These are phyloP conservation scores for Hymenotorrendiella dingleyae DNA, from an alignment of 2,329 filamentous ascomycete genomes.

Conservation along the genomic window DNA sequence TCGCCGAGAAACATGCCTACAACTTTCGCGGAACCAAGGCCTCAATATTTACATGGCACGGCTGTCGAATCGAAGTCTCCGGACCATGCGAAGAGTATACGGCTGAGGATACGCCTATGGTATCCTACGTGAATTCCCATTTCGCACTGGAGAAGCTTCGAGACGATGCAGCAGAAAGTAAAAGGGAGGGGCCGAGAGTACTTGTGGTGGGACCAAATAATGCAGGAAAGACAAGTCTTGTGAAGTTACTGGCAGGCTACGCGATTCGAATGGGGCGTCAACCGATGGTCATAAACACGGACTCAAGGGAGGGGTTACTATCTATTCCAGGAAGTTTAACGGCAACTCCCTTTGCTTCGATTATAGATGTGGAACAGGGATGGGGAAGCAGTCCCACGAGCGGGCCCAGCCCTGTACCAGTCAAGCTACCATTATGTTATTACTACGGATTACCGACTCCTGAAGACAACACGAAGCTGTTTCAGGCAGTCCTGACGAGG, in stretches of 20 bases:
- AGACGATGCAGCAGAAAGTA: constrained; percentile 46
- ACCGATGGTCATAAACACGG: constrained; percentile 77
- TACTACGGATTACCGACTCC: constrained; percentile 73
- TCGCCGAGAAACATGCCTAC: constrained; percentile 75
- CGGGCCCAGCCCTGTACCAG: constrained; percentile 79
- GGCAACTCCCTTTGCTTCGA: constrained; percentile 77
- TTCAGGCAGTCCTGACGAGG: constrained; percentile 66
- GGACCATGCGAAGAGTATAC: constrained; percentile 53
- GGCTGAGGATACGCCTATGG: constrained; percentile 76
- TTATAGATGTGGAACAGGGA: constrained; percentile 82
- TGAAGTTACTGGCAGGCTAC: constrained; percentile 72
- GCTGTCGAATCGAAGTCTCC: constrained; percentile 76
- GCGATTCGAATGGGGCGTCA: constrained; percentile 68
- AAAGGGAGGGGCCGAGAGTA: constrained; percentile 67
- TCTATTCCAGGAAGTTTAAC: constrained; percentile 76
- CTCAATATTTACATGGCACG: constrained; percentile 87
- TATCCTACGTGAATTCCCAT: constrained; percentile 78
- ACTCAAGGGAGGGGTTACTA: constrained; percentile 74
- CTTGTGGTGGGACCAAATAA: constrained; percentile 74
- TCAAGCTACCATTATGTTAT: constrained; percentile 88
- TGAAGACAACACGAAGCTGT: constrained; percentile 67
- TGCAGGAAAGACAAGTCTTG: constrained; percentile 77
- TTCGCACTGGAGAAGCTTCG: constrained; percentile 75
- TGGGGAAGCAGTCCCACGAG: constrained; percentile 90
- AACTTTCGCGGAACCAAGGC: constrained; percentile 76